Conservation (phyloP, 164 flowering plant species). For the Piper longum region DNA sequence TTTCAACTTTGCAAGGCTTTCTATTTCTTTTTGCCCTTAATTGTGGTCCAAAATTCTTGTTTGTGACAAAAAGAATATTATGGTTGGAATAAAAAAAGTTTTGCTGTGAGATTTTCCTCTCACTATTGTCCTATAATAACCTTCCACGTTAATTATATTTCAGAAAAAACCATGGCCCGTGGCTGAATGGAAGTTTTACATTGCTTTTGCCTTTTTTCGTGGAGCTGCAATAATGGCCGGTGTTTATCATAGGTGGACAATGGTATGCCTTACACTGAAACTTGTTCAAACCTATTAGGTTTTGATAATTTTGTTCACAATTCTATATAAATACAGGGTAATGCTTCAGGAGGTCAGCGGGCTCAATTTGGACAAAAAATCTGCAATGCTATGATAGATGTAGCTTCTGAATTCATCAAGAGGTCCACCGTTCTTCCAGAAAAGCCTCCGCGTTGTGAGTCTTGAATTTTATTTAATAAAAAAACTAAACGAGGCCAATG, state of each 20-base stretch:
- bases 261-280: conserved; percentile 29
- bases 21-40: no score
- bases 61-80: neutral
- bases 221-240: conserved; percentile 63
- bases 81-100: neutral
- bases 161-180: conserved; percentile 87
- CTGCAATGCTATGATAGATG: conserved; percentile 44
- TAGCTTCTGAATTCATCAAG: conserved; percentile 53
- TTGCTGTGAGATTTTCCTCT: neutral
- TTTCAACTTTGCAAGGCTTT: neutral
- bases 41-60: neutral
- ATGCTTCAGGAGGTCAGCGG: conserved; percentile 96
- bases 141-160: neutral
- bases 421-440: conserved; percentile 52
- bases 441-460: conserved; percentile 58
- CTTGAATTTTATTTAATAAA: no score
- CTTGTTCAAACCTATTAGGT: neutral
- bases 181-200: conserved; percentile 73
- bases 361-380: conserved; percentile 43
- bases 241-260: conserved; percentile 51
- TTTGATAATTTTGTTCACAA: neutral
- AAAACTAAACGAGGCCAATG: neutral
- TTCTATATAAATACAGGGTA: conserved; percentile 42
- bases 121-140: neutral
- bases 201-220: conserved; percentile 74